Evolutionary conservation across 2,329 filamentous ascomycete genomes (phyloP).

Genomic region (Stagonosporopsis tanaceti): DNA sequence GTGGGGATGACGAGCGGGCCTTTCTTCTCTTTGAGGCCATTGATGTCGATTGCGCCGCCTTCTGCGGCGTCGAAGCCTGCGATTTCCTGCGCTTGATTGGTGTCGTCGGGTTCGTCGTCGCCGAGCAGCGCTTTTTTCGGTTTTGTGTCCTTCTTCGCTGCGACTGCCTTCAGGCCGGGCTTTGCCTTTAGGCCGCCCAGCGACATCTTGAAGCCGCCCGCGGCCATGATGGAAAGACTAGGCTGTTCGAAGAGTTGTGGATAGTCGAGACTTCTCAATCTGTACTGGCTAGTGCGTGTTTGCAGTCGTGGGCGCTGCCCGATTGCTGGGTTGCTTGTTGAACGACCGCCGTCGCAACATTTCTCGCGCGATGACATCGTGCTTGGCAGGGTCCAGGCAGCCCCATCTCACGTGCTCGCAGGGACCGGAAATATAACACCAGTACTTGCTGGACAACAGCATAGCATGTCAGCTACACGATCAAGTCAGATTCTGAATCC

Average conservation of each 20-base stretch:
- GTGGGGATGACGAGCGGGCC: constrained; percentile 65
- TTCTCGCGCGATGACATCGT: constrained; percentile 16
- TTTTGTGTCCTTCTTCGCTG: constrained; percentile 32
- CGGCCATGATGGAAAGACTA: constrained; percentile 41
- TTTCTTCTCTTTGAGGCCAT: constrained; percentile 49
- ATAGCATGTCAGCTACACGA: not conserved
- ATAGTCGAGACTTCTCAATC: not conserved
- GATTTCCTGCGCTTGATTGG: constrained; percentile 52
- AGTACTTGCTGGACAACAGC: not conserved
- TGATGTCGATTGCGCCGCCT: constrained; percentile 57
- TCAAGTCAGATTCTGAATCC: not conserved
- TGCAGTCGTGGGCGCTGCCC: not conserved
- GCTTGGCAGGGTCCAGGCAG: constrained; percentile 21
- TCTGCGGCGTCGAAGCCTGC: constrained; percentile 62
- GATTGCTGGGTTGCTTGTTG: not conserved
- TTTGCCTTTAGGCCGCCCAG: constrained; percentile 41
- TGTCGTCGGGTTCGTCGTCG: constrained; percentile 44
- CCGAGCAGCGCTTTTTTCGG: constrained; percentile 38
- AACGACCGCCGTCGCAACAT: constrained; percentile 1
- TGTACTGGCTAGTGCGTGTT: no score
- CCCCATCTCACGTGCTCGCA: constrained; percentile 4
- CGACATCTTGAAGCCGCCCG: constrained; percentile 49
- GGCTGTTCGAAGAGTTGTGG: not conserved
- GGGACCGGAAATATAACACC: not conserved
- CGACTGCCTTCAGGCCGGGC: constrained; percentile 33